Conservation (phyloP, 495 filamentous ascomycete genomes). For the Penicillium lividum region DNA sequence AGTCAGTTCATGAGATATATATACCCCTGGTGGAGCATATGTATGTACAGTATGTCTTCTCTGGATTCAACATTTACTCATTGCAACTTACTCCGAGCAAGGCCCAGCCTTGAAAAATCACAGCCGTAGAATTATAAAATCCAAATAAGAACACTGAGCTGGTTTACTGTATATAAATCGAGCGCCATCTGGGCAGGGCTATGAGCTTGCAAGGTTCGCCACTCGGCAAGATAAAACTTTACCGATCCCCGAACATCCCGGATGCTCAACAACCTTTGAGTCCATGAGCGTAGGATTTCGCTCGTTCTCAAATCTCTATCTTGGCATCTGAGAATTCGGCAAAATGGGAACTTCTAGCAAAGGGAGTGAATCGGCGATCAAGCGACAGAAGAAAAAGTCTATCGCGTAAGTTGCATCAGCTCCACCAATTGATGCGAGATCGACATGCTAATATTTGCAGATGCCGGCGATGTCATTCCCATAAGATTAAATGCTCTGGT, state of each 20-base stretch:
- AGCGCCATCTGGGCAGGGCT: too few relatives aligned
- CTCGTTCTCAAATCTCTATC: background rate
- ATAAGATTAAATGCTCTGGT: slow-evolving; percentile 43
- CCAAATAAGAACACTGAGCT: too few relatives aligned
- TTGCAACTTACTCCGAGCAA: too few relatives aligned
- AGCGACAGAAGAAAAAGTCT: slow-evolving; percentile 31
- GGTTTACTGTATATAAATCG: too few relatives aligned
- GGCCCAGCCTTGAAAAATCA: too few relatives aligned
- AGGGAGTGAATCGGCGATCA: slow-evolving; percentile 8
- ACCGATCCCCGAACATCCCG: background rate
- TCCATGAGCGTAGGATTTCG: background rate
- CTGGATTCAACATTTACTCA: too few relatives aligned
- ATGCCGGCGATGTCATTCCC: slow-evolving; percentile 37
- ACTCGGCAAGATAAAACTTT: background rate
- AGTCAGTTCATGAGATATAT: too few relatives aligned
- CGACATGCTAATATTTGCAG: slow-evolving; percentile 13
- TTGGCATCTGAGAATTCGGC: slow-evolving; percentile 1
- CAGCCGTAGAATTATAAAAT: too few relatives aligned
- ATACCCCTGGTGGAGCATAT: too few relatives aligned
- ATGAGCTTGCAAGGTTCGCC: background rate
- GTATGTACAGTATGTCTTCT: too few relatives aligned
- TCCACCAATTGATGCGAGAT: background rate
- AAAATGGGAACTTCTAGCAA: background rate
- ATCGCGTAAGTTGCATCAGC: slow-evolving; percentile 23
- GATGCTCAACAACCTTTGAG: background rate